A percentile compares a stretch with the other conserved stretches of the same genome.
phyloP scores from a whole-genome alignment of 345 rosid species.

The Euphorbia lathyris region DNA sequence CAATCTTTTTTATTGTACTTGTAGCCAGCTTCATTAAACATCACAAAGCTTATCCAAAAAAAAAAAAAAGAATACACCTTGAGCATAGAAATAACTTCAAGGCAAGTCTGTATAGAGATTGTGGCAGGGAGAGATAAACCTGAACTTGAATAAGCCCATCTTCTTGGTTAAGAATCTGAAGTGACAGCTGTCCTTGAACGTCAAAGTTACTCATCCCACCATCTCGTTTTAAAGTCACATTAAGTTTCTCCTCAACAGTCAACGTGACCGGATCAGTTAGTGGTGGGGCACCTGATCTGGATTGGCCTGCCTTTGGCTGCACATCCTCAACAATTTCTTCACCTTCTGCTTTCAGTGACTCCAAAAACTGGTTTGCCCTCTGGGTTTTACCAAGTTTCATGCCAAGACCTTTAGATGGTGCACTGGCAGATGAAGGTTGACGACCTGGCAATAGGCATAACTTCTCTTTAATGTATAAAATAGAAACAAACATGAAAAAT shows the following conservation, averaged over 20 bases:
- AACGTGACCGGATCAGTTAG: slow-evolving; percentile 90
- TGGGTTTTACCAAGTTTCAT: slow-evolving; percentile 97
- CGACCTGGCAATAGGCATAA: slow-evolving; percentile 42
- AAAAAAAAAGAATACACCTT: too few relatives aligned
- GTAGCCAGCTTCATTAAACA: too few relatives aligned
- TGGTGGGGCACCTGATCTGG: slow-evolving; percentile 54
- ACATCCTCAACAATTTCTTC: slow-evolving; percentile 93
- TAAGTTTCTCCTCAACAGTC: slow-evolving; percentile 91
- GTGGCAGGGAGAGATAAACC: slow-evolving; percentile 39
- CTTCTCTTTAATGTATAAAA: background rate
- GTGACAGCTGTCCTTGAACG: slow-evolving; percentile 90
- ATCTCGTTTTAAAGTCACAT: slow-evolving; percentile 75
- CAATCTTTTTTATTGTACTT: too few relatives aligned
- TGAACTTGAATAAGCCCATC: slow-evolving; percentile 97
- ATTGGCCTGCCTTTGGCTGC: slow-evolving; percentile 57
- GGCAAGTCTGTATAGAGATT: background rate
- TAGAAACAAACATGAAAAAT: background rate
- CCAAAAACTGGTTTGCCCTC: slow-evolving; percentile 83
- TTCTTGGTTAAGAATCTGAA: slow-evolving; percentile 93
- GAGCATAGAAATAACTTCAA: background rate
- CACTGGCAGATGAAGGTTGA: slow-evolving; percentile 78
- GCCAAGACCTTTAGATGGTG: slow-evolving; percentile 95
- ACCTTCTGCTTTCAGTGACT: slow-evolving; percentile 97
- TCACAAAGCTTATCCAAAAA: too few relatives aligned
- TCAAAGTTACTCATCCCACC: slow-evolving; percentile 96